Evolutionary conservation across 306 rosid genomes (phyloP).

Genomic region (Quercus aquifolioides): DNA sequence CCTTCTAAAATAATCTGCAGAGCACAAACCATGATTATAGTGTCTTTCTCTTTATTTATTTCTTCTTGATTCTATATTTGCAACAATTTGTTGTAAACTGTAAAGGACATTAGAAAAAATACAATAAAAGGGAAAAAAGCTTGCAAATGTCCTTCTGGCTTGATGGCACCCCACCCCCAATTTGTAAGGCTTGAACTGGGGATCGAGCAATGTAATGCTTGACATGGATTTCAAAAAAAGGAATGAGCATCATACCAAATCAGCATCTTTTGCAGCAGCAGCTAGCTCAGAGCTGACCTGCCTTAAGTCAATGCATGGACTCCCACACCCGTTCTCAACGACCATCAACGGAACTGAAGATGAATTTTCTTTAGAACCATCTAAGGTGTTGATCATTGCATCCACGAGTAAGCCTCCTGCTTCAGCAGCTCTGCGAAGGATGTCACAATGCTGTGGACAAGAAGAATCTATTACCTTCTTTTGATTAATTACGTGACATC

Average conservation of each 20-base stretch:
- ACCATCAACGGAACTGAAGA: slow-evolving; percentile 76
- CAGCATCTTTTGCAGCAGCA: slow-evolving; percentile 91
- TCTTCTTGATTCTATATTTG: slow-evolving; percentile 5
- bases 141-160: too few relatives aligned
- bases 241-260: slow-evolving; percentile 60
- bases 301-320: slow-evolving; percentile 94
- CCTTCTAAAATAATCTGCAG: slow-evolving; percentile 96
- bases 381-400: slow-evolving; percentile 70
- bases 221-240: background rate
- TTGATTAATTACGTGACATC: background rate
- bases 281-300: slow-evolving; percentile 99
- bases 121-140: background rate
- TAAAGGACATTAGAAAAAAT: background rate
- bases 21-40: slow-evolving; percentile 17
- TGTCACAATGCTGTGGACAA: slow-evolving; percentile 81
- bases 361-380: slow-evolving; percentile 52
- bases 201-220: background rate
- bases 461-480: slow-evolving; percentile 26
- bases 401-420: slow-evolving; percentile 93
- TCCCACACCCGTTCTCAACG: slow-evolving; percentile 95
- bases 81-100: background rate
- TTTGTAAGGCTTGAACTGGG: too few relatives aligned
- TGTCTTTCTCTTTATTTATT: background rate
- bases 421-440: slow-evolving; percentile 94
- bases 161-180: too few relatives aligned